A percentile compares a stretch with the other conserved stretches of the same genome.
phyloP scores from a whole-genome alignment of 352 stramenopile genomes.

The Pythium sp. region DNA sequence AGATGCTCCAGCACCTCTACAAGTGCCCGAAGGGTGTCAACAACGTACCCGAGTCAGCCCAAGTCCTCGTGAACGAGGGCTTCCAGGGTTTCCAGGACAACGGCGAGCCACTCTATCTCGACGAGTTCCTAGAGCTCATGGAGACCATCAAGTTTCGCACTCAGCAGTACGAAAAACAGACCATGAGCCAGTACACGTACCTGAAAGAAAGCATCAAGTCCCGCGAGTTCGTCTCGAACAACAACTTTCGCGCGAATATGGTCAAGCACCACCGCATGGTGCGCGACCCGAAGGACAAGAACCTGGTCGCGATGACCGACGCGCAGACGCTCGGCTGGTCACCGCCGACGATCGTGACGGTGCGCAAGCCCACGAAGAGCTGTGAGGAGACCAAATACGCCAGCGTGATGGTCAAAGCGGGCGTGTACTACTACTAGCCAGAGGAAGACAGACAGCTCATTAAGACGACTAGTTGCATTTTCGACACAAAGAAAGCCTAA shows the following conservation, averaged over 20 bases:
- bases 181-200: conserved; percentile 30
- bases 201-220: conserved; percentile 29
- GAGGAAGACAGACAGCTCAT: neutral
- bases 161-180: conserved; percentile 28
- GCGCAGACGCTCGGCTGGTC: conserved; percentile 52
- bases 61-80: conserved; percentile 24
- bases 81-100: conserved; percentile 16
- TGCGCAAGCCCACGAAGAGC: conserved; percentile 55
- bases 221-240: conserved; percentile 59
- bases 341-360: conserved; percentile 38
- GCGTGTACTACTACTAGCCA: conserved; percentile 68
- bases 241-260: conserved; percentile 45
- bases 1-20: conserved; percentile 50
- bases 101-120: conserved; percentile 12
- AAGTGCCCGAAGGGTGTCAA: conserved; percentile 54
- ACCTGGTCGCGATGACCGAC: conserved; percentile 46
- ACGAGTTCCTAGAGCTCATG: conserved; percentile 35
- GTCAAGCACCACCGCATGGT: conserved; percentile 60
- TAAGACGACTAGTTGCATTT: too few relatives aligned
- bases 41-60: conserved; percentile 38
- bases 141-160: conserved; percentile 28
- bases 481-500: neutral
- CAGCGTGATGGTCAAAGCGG: conserved; percentile 72
- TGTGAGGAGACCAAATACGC: conserved; percentile 69
- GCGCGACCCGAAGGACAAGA: conserved; percentile 44